phyloP scores from a whole-genome alignment of 2,329 filamentous ascomycete genomes.

The Beauveria australis region DNA sequence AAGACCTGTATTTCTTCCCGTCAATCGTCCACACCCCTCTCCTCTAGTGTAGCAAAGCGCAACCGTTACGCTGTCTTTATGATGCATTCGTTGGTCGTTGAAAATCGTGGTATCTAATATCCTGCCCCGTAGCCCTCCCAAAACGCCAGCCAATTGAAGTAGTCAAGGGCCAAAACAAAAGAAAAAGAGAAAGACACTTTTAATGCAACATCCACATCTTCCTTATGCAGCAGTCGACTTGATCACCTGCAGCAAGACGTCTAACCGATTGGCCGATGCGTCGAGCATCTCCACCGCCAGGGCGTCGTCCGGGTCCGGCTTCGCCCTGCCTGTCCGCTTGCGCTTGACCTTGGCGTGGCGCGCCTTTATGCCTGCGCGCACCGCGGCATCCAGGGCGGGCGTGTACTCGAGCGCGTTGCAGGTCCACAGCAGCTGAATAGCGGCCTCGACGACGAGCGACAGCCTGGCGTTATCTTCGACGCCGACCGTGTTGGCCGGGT shows the following conservation, averaged over 20 bases:
- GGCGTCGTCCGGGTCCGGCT: slow-evolving; percentile 28
- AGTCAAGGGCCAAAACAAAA: not conserved
- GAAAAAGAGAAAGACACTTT: not conserved
- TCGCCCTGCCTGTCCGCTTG: slow-evolving; percentile 28
- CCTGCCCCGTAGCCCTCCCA: not conserved
- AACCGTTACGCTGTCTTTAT: not conserved
- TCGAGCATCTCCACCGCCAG: slow-evolving; percentile 35
- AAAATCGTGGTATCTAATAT: slow-evolving; percentile 3
- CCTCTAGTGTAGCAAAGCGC: not conserved
- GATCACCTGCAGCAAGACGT: slow-evolving; percentile 29
- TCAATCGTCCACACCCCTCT: not conserved
- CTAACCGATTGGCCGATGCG: slow-evolving; percentile 36
- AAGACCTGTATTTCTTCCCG: not conserved
- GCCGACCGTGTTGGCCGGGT: slow-evolving; percentile 52
- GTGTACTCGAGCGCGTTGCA: slow-evolving; percentile 28
- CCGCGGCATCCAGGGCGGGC: slow-evolving; percentile 28
- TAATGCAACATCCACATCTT: slow-evolving; percentile 5
- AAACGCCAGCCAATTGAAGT: not conserved
- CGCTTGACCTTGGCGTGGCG: slow-evolving; percentile 38
- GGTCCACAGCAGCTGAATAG: slow-evolving; percentile 47
- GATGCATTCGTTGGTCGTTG: not conserved
- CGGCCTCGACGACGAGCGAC: slow-evolving; percentile 57
- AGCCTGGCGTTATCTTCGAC: slow-evolving; percentile 65
- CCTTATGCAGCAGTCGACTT: slow-evolving; percentile 16
- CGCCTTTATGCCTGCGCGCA: slow-evolving; percentile 39